These are phyloP conservation scores for Aegle marmelos DNA, from an alignment of 345 rosid species.

Conservation along the genomic window DNA sequence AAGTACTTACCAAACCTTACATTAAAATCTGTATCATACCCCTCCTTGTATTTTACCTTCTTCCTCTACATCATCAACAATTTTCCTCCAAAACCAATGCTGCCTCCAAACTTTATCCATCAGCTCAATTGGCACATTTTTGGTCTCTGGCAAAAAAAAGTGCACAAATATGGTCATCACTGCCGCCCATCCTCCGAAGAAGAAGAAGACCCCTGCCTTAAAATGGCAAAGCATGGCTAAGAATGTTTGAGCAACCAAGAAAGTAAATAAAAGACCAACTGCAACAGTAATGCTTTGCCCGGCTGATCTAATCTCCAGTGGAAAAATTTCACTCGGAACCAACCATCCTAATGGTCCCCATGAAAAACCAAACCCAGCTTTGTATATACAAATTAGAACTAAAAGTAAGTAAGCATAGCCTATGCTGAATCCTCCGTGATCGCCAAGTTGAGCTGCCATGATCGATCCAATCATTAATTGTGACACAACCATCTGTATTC, in stretches of 20 bases:
- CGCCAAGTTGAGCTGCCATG: neutral
- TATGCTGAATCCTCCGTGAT: neutral
- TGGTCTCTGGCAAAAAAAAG: constrained; percentile 33
- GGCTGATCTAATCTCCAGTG: constrained; percentile 36
- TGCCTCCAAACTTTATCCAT: neutral
- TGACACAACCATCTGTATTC: constrained; percentile 10
- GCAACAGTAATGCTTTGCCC: constrained; percentile 27
- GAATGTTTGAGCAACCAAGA: constrained; percentile 53
- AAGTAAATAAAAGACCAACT: no score
- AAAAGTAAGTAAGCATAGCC: neutral
- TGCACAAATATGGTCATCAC: constrained; percentile 42
- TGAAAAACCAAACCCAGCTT: constrained; percentile 60
- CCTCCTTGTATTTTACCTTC: no score
- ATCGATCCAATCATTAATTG: neutral
- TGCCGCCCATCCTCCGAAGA: constrained; percentile 43
- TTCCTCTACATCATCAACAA: no score
- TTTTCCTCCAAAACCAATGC: constrained; percentile 3
- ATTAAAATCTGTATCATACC: neutral
- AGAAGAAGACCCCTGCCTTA: constrained; percentile 49
- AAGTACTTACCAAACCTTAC: no score
- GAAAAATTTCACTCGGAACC: no score
- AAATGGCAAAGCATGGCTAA: constrained; percentile 48
- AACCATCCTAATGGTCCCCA: no score
- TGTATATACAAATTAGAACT: constrained; percentile 33
- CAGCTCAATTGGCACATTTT: neutral